A percentile compares a stretch with the other conserved stretches of the same genome.
phyloP scores from a whole-genome alignment of 2,329 filamentous ascomycete genomes.

The Colletotrichum sp. region DNA sequence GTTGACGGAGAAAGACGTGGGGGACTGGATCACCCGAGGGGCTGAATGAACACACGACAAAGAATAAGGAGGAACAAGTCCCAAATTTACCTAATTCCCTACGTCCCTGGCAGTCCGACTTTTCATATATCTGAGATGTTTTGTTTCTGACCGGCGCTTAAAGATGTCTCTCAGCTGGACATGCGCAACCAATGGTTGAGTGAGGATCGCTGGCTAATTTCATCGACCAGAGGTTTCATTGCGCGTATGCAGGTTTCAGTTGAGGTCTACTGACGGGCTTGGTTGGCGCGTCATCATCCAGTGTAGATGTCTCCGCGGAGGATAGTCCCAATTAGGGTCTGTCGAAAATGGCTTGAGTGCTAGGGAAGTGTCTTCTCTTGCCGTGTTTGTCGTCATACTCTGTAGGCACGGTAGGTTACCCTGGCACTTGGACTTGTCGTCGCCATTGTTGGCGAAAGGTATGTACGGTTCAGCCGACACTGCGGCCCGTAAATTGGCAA shows the following conservation, averaged over 20 bases:
- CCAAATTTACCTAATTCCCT: constrained; percentile 18
- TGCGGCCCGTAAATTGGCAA: no score
- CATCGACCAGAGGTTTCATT: not conserved
- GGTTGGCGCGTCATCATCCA: not conserved
- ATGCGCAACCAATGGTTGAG: not conserved
- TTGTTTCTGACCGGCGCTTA: not conserved
- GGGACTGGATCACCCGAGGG: not conserved
- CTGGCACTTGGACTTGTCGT: not conserved
- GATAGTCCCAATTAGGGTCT: not conserved
- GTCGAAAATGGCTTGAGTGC: not conserved
- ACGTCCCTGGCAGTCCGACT: not conserved
- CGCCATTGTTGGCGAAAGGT: not conserved
- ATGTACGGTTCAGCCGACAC: not conserved
- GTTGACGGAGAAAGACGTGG: not conserved
- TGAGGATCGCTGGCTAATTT: not conserved
- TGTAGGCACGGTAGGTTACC: no score
- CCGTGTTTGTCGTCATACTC: not conserved
- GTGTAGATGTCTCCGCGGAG: not conserved
- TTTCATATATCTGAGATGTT: not conserved
- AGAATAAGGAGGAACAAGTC: not conserved
- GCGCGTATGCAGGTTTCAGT: not conserved
- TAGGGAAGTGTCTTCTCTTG: fast-evolving
- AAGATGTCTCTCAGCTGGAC: not conserved
- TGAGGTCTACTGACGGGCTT: not conserved
- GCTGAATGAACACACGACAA: not conserved